phyloP scores from a whole-genome alignment of 257 asterid genomes.

The Linderniella brevidens region DNA sequence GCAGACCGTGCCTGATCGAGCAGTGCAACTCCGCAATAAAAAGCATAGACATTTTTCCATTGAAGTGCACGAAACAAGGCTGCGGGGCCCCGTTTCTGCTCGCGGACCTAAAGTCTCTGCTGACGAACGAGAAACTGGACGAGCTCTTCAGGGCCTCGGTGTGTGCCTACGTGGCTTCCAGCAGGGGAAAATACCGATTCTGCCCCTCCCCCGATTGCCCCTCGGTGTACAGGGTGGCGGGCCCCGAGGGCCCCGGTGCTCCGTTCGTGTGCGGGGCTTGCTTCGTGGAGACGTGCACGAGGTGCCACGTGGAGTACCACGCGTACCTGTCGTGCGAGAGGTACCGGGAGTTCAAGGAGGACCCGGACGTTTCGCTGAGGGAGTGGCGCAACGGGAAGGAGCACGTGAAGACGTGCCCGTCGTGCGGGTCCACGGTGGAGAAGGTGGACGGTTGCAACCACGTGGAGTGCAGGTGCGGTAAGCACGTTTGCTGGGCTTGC shows the following conservation, averaged over 20 bases:
- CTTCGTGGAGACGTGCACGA: slow-evolving; percentile 62
- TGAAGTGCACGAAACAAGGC: slow-evolving; percentile 31
- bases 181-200: slow-evolving; percentile 50
- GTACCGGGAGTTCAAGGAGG: slow-evolving; percentile 46
- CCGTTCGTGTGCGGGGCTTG: slow-evolving; percentile 64
- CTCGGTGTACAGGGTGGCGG: slow-evolving; percentile 44
- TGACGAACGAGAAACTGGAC: slow-evolving; percentile 44
- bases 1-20: slow-evolving; percentile 60
- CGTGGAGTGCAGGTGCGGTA: slow-evolving; percentile 64
- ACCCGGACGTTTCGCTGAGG: slow-evolving; percentile 65
- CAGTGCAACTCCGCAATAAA: slow-evolving; percentile 65
- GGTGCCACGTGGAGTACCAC: slow-evolving; percentile 83
- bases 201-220: slow-evolving; percentile 98
- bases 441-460: slow-evolving; percentile 92
- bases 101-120: slow-evolving; percentile 40
- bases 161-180: slow-evolving; percentile 50
- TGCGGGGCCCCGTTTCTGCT: slow-evolving; percentile 42
- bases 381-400: slow-evolving; percentile 73
- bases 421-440: slow-evolving; percentile 65
- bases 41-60: slow-evolving; percentile 46
- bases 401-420: slow-evolving; percentile 61
- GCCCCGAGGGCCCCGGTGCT: slow-evolving; percentile 10
- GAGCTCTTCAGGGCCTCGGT: slow-evolving; percentile 76
- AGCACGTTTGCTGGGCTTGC: slow-evolving; percentile 83
- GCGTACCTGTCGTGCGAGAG: slow-evolving; percentile 50